Conservation (phyloP, 495 filamentous ascomycete genomes). For the Cenococcum geophilum region DNA sequence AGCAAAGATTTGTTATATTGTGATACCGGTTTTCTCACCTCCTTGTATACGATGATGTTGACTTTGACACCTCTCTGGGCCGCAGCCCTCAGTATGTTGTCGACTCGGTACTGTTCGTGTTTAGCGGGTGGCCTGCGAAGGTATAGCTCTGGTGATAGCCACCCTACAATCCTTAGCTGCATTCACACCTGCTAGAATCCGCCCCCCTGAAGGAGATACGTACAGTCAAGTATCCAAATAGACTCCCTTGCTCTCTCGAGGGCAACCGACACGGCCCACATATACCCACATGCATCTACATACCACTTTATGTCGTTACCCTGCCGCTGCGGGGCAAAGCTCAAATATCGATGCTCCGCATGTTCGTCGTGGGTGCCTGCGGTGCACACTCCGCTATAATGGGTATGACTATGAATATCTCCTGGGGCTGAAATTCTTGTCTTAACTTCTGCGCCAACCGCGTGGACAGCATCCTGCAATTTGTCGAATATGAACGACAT, state of each 20-base stretch:
- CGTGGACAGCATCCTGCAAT: slow-evolving; percentile 50
- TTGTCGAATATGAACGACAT: slow-evolving; percentile 52
- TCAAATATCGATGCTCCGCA: slow-evolving; percentile 64
- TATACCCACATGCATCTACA: slow-evolving; percentile 87
- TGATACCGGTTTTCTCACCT: slow-evolving; percentile 36
- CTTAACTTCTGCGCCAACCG: slow-evolving; percentile 47
- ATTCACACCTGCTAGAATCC: too few species aligned
- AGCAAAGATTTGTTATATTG: too few species aligned
- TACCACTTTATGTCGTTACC: slow-evolving; percentile 79
- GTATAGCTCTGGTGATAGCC: slow-evolving; percentile 86
- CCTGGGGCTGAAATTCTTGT: slow-evolving; percentile 39
- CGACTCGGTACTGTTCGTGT: slow-evolving; percentile 80
- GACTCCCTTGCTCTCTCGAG: slow-evolving; percentile 76
- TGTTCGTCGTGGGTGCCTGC: slow-evolving; percentile 38
- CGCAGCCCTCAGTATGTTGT: slow-evolving; percentile 80
- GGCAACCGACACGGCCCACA: slow-evolving; percentile 81
- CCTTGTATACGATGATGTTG: slow-evolving; percentile 94
- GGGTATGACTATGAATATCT: slow-evolving; percentile 42
- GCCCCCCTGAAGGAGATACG: too few species aligned
- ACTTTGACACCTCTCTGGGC: slow-evolving; percentile 82
- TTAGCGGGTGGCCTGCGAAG: slow-evolving; percentile 75
- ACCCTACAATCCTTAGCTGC: slow-evolving; percentile 44
- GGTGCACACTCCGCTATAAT: slow-evolving; percentile 47
- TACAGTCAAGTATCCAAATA: slow-evolving; percentile 84
- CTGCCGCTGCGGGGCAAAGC: slow-evolving; percentile 66